Evolutionary conservation across 176 grass and related monocot species (phyloP), one percentile per base, ranked within the genome.

Genomic region (Oryza glumipatula): DNA sequence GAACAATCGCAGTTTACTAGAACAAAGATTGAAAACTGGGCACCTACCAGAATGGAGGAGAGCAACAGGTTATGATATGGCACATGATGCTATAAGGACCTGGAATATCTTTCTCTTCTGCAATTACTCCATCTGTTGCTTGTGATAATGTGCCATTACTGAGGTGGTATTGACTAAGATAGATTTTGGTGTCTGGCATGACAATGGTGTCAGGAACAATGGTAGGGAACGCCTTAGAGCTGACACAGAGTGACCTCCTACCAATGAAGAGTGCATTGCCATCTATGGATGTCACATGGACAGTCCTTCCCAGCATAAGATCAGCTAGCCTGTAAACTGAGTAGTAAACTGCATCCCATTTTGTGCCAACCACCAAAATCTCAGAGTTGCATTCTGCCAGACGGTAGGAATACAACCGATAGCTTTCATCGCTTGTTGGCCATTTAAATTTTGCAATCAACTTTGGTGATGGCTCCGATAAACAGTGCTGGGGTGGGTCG

Each of bases 1-100:
- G 28, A 28, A 28, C 28, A 28, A 28, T 28, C 28, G 28, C 28
- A 28, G 28, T 28, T 28, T 28, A 28, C 28, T 1, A 28, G 28
- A 28, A 28, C 28, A 28, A 28, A 28, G 0, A 28, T 28, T 28
- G 28, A 28, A 28, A 28, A 28, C 28, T 28, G 28, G 28, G 28
- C 28, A 28, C 1, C 28, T 28, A 86, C 84, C 84, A 79, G 24
- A 5, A 5, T 65, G 13, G 0, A 24, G 67, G 84, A 46, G 12
- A 9, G 84, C 67, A 86, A 52, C 76, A 86, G 16, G 84, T 86
- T 44, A 39, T 7, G 69, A 86, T 80, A 73, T 86, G 83, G 47
- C 68, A 49, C 9, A 67, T 80, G 77, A 80, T 19, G 65, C 23
- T 73, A 82, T 5, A 45, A 22, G 69, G 69, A 17, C 38, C 45